A percentile compares a stretch with the other conserved stretches of the same genome.
phyloP scores from a whole-genome alignment of 2,329 filamentous ascomycete genomes.

The Thelonectria blattea region DNA sequence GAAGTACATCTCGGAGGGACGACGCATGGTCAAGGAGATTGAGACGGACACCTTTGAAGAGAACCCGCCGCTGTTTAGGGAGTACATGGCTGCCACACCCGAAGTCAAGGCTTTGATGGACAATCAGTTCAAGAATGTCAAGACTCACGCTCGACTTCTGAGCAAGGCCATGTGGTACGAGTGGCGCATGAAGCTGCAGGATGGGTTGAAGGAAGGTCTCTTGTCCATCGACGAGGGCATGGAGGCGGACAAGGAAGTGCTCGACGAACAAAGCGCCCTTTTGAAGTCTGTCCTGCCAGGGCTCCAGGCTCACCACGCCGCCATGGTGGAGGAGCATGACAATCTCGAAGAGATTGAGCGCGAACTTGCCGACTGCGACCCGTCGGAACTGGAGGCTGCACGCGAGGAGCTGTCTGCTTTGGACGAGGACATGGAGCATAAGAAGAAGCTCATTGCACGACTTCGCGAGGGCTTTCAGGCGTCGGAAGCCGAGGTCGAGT shows the following conservation, averaged over 20 bases:
- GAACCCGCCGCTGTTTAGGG: conserved; percentile 88
- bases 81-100: conserved; percentile 85
- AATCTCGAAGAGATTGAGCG: conserved; percentile 74
- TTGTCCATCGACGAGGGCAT: conserved; percentile 78
- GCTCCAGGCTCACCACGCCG: conserved; percentile 65
- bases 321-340: conserved; percentile 67
- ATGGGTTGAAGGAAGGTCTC: conserved; percentile 81
- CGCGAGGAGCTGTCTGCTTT: conserved; percentile 70
- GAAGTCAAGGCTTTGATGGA: conserved; percentile 90
- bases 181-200: conserved; percentile 89
- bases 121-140: conserved; percentile 96
- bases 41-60: conserved; percentile 88
- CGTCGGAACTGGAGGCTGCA: conserved; percentile 75
- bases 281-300: conserved; percentile 71
- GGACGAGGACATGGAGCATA: conserved; percentile 72
- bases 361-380: conserved; percentile 80
- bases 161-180: conserved; percentile 99
- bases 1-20: conserved; percentile 93
- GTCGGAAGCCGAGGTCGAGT: conserved; percentile 68
- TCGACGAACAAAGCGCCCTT: conserved; percentile 72
- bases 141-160: conserved; percentile 84
- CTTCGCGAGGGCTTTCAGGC: conserved; percentile 71
- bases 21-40: conserved; percentile 87
- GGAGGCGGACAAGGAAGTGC: conserved; percentile 70
- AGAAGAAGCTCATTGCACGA: conserved; percentile 69